These are phyloP conservation scores for Diaporthe sp. DNA, from an alignment of 2,329 filamentous ascomycete species.

Conservation along the genomic window DNA sequence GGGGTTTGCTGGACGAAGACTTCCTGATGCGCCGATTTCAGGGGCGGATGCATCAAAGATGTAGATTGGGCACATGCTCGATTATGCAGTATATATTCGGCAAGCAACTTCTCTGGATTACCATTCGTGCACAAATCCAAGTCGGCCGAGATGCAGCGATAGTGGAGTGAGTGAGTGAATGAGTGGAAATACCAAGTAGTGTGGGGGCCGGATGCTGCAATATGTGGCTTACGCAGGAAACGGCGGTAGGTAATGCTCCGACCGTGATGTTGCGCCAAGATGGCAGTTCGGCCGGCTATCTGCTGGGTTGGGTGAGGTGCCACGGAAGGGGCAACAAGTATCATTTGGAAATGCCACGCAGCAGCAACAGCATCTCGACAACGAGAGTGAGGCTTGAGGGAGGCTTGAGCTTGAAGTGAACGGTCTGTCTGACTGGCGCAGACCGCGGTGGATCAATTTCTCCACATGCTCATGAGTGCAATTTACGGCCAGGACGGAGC, in stretches of 20 bases:
- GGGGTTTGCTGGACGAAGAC: too few relatives aligned
- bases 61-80: background rate
- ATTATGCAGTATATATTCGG: background rate
- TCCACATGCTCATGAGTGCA: slow-evolving; percentile 25
- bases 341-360: too few relatives aligned
- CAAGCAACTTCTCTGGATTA: background rate
- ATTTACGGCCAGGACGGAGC: background rate
- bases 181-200: background rate
- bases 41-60: background rate
- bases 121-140: slow-evolving; percentile 21
- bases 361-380: background rate
- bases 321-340: background rate
- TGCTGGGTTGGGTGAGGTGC: slow-evolving; percentile 26
- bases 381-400: background rate
- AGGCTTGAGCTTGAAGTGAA: background rate
- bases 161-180: slow-evolving; percentile 1
- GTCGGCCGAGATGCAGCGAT: slow-evolving; percentile 29
- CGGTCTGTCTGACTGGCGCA: background rate
- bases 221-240: background rate
- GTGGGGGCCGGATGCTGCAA: background rate
- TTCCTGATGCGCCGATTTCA: background rate
- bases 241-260: slow-evolving; percentile 14
- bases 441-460: background rate
- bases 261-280: slow-evolving; percentile 6
- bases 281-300: background rate